Base-by-base conservation (phyloP, 176 grass and related monocot species). In the Rhynchospora pubera region DNA sequence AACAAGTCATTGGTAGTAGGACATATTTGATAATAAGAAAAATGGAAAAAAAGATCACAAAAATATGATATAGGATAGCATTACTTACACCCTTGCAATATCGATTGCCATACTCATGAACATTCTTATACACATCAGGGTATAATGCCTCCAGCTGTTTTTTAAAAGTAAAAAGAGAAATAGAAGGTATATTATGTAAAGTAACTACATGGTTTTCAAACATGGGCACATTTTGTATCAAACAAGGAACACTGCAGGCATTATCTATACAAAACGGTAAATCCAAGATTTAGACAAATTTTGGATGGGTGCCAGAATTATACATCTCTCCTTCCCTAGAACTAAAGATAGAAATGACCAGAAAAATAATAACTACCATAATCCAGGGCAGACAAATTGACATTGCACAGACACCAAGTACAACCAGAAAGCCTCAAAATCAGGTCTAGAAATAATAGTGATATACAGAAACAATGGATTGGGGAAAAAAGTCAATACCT, bases 41-140 rank as follows among this genome's bases (percentile, higher is more conserved):
- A 74, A 19, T 39, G 51, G 9, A 52, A 28, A 74, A 44, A n/a
- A 23, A 18, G 23, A 18, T n/a, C 48, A 52, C 2, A 22, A 82
- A 11, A 62, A 58, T 82, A 11, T 58, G 23, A 12, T 9, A 34
- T 28, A 28, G 26, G 46, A 21, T 75, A 8, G 52, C n/a, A 47
- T 47, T 79, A 96, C 95, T 92, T 97, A 97, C 95, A 80, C 95
- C 95, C 84, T 82, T 94, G 87, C 95, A 97, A 86, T 94, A 97
- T 87, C 92, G 89, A 68, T 91, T 81, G 19, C 95, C 95, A 24
- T 97, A 97, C 4, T 97, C 95, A 12, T 84, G 84, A 65, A 97
- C 90, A 82, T 84, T 94, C 85, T 88, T 93, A 88, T 97, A 97
- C 46, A 93, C 95, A 46, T 67, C 79, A 83, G 95, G 95, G 89